These are phyloP conservation scores for Hamigera avellanea DNA, from an alignment of 495 filamentous ascomycete genomes.

Conservation along the genomic window DNA sequence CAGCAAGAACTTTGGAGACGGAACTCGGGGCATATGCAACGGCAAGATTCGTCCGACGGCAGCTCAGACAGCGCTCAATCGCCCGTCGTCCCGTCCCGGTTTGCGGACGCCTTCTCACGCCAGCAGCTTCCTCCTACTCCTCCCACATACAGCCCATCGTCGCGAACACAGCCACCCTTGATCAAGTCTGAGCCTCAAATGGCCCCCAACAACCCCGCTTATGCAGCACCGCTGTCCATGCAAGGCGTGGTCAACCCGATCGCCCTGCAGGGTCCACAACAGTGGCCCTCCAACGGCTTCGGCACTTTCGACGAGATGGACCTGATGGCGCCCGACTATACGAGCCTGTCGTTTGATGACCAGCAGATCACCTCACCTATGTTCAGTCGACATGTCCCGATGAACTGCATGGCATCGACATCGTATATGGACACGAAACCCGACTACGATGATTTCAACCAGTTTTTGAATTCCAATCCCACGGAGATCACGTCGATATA, in stretches of 20 bases:
- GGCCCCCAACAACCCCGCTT: conserved; percentile 2
- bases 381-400: conserved; percentile 26
- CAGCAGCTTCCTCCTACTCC: conserved; percentile 25
- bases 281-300: conserved; percentile 20
- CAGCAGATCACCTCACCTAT: conserved; percentile 21
- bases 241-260: conserved; percentile 31
- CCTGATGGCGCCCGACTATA: conserved; percentile 24
- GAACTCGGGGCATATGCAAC: conserved; percentile 35
- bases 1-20: conserved; percentile 42
- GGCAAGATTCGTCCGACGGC: conserved; percentile 40
- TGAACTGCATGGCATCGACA: conserved; percentile 26
- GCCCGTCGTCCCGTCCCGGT: conserved; percentile 22
- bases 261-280: conserved; percentile 22
- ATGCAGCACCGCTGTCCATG: conserved; percentile 15
- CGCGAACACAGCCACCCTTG: conserved; percentile 10
- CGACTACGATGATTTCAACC: conserved; percentile 33
- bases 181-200: conserved; percentile 24
- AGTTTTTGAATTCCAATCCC: conserved; percentile 32
- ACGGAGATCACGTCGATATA: conserved; percentile 32
- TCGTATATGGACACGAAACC: conserved; percentile 18
- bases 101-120: conserved; percentile 25
- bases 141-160: conserved; percentile 23
- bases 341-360: conserved; percentile 26
- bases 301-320: conserved; percentile 32
- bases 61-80: conserved; percentile 43